Base-by-base conservation (phyloP, 179 eudicot genomes). In the Beta lomatogona region DNA sequence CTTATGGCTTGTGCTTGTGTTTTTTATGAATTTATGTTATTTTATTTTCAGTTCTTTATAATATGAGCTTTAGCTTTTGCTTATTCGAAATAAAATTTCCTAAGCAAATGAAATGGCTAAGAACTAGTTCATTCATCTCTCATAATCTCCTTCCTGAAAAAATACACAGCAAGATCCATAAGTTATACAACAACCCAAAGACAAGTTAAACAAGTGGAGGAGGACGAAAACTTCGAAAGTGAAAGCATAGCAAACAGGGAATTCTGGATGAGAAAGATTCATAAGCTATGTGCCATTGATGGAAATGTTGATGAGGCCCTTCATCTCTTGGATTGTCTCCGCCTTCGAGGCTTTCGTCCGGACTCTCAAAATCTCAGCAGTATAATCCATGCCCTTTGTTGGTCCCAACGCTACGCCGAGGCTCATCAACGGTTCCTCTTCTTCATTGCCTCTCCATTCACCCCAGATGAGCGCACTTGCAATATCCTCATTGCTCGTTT, bases 391-490 rank as follows among this genome's bases (percentile, higher is more conserved):
- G 90, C 91, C 14, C 93, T 95, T 69, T 95, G 98, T 77, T 70
- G 78, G 60, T 79, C 90, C 59, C 68, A 55, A 45, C 91, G 97
- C 41, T 92, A 88, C 77, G 79, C 83, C 5, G 92, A 95, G 84
- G 98, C 98, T 58, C 98, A 92, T 73, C 87, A 79, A 14, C 89
- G 88, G 13, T 83, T 94, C 54, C 77, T 88, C 71, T 80, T 80
- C 31, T 88, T 77, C 60, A 58, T 92, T n/a, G 71, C 86, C n/a
- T 84, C 92, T 6, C 71, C 77, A 3, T 79, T 77, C 58, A 57
- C 83, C 55, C 97, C 95, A 0, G 93, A 94, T 67, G 92, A 92
- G 77, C 93, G 93, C 36, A 96, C 92, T 13, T 94, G 97, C 89
- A 92, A 94, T 83, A 91, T 94, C 13, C 80, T 95, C 59, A 89